Percentiles rank a stretch among this genome's conserved stretches.
Conservation (phyloP, 306 rosid species). For the Geum urbanum region DNA sequence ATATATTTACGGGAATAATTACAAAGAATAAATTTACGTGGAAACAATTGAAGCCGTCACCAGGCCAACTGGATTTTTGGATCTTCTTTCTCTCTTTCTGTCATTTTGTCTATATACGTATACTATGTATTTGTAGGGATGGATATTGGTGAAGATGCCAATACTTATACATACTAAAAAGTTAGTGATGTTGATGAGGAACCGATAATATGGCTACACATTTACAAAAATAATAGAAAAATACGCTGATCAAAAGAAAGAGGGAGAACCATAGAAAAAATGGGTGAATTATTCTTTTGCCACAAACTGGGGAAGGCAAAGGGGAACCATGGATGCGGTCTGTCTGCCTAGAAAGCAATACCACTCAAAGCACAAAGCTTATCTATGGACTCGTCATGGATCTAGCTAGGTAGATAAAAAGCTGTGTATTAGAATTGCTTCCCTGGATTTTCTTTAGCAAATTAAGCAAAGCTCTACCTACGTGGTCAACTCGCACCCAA, state of each 20-base stretch:
- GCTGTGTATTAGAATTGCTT: conserved; percentile 1
- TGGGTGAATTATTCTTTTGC: conserved; percentile 28
- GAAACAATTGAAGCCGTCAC: conserved; percentile 50
- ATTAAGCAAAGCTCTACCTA: background rate
- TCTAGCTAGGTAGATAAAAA: background rate
- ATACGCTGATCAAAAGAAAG: background rate
- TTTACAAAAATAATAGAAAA: conserved; percentile 2
- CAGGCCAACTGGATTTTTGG: conserved; percentile 32
- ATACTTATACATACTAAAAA: conserved; percentile 33
- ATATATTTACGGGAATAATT: conserved; percentile 17
- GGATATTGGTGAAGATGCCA: conserved; percentile 10
- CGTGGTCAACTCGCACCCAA: conserved; percentile 7
- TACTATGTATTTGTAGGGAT: background rate
- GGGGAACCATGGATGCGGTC: conserved; percentile 42
- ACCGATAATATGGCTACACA: background rate
- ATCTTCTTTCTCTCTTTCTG: conserved; percentile 31
- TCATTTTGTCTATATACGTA: conserved; percentile 14
- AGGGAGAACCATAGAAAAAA: conserved; percentile 12
- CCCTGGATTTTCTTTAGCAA: conserved; percentile 6
- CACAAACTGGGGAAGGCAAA: conserved; percentile 43
- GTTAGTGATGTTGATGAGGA: conserved; percentile 48
- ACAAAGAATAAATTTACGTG: conserved; percentile 45
- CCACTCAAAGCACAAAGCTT: conserved; percentile 46
- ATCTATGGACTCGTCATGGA: conserved; percentile 21
- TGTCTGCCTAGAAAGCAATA: conserved; percentile 68